Evolutionary conservation across 106 monocot species (phyloP).

Genomic region (Apostasia shenzhenica): DNA sequence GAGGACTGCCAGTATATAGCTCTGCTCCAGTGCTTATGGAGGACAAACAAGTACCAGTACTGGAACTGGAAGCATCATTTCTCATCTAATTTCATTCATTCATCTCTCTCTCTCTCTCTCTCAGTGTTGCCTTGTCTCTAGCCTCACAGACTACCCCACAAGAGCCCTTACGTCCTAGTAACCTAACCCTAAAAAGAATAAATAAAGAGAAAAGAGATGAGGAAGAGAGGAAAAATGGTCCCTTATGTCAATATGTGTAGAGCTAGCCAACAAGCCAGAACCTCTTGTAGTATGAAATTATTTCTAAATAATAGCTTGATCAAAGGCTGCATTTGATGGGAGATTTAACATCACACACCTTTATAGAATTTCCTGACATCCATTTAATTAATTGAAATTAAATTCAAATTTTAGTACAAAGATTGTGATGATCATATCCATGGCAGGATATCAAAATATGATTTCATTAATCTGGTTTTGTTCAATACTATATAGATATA

Average conservation of each 20-base stretch:
- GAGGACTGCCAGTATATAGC: neutral
- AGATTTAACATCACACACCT: no score
- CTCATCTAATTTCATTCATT: neutral
- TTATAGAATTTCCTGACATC: no score
- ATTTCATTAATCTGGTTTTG: no score
- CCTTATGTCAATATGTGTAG: neutral
- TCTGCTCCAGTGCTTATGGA: neutral
- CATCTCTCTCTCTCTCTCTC: neutral
- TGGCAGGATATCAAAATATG: no score
- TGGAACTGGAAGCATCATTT: slow-evolving; percentile 4
- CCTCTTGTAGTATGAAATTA: neutral
- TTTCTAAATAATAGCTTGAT: no score
- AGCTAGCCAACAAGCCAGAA: neutral
- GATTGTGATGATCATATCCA: no score
- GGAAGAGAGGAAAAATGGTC: neutral
- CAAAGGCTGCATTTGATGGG: no score
- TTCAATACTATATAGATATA: no score
- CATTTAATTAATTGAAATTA: no score
- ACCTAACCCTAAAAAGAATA: neutral
- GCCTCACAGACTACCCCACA: no score
- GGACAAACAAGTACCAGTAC: slow-evolving; percentile 2
- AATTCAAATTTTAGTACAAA: no score
- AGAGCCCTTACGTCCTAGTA: neutral
- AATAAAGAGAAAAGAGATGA: neutral
- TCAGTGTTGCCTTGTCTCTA: neutral